These are phyloP conservation scores for Daldinia sp. DNA, from an alignment of 2,329 filamentous ascomycete species.

Conservation along the genomic window DNA sequence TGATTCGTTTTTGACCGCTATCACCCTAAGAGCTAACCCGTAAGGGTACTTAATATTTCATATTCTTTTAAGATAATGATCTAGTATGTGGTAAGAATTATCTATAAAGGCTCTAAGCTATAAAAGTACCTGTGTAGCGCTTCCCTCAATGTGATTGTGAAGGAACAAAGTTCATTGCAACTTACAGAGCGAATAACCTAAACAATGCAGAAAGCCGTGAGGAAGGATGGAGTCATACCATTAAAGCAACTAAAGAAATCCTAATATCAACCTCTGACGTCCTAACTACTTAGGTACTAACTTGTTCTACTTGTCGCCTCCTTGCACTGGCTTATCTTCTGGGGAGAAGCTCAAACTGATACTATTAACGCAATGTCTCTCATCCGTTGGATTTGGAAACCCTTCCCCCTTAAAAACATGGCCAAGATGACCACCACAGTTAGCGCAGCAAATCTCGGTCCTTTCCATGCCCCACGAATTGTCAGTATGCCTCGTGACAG, in stretches of 20 bases:
- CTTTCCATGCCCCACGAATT: conserved; percentile 79
- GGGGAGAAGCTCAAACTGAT: conserved; percentile 83
- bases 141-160: too few species aligned
- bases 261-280: too few species aligned
- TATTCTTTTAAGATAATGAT: not conserved
- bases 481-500: conserved; percentile 84
- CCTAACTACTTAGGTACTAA: not conserved
- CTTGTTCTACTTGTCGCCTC: conserved; percentile 45
- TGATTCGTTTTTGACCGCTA: not conserved
- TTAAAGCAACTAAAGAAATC: not conserved
- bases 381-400: conserved; percentile 85
- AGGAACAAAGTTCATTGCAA: too few species aligned
- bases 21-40: not conserved
- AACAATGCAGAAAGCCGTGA: not conserved
- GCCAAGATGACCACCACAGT: conserved; percentile 91
- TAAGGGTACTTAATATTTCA: not conserved
- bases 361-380: conserved; percentile 97
- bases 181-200: too few species aligned
- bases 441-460: conserved; percentile 92
- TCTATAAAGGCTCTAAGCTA: not conserved
- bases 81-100: not conserved
- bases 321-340: conserved; percentile 64
- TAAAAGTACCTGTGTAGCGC: too few species aligned
- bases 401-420: conserved; percentile 94
- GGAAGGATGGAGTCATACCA: not conserved